phyloP scores from a whole-genome alignment of 179 eudicot genomes.

The Beta lomatogona region DNA sequence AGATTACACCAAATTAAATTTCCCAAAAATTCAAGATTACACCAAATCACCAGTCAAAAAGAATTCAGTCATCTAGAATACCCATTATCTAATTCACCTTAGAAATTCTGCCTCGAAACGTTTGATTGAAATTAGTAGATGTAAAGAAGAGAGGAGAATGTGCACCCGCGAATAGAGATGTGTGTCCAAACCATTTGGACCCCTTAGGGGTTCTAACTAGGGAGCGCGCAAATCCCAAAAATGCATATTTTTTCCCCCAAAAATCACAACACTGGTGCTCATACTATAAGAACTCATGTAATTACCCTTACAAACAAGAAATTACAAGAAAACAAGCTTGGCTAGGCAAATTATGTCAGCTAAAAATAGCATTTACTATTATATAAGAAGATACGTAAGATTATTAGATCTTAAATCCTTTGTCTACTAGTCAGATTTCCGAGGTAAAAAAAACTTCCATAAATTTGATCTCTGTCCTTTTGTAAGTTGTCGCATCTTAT shows the following conservation, averaged over 20 bases:
- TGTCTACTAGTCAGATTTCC: neutral
- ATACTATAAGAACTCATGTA: neutral
- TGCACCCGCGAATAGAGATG: neutral
- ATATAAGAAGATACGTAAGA: neutral
- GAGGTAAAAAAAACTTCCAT: neutral
- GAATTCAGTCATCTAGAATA: neutral
- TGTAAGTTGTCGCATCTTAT: constrained; percentile 23
- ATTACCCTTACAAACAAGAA: neutral
- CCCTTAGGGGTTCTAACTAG: too few species aligned
- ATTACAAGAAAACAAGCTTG: neutral
- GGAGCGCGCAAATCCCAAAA: too few species aligned
- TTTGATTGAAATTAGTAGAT: neutral
- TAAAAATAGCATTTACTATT: neutral
- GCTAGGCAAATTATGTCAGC: neutral
- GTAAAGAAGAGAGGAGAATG: neutral
- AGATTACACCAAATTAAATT: too few species aligned
- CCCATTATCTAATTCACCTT: neutral
- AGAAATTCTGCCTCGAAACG: neutral
- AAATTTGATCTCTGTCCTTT: neutral
- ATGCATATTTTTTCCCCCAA: too few species aligned
- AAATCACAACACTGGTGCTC: neutral
- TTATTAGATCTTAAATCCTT: neutral
- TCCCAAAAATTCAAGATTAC: neutral
- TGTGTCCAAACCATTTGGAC: neutral
- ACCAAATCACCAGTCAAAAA: neutral